Base-by-base conservation (phyloP, 352 stramenopile species). In the Elongisporangium prolatum region DNA sequence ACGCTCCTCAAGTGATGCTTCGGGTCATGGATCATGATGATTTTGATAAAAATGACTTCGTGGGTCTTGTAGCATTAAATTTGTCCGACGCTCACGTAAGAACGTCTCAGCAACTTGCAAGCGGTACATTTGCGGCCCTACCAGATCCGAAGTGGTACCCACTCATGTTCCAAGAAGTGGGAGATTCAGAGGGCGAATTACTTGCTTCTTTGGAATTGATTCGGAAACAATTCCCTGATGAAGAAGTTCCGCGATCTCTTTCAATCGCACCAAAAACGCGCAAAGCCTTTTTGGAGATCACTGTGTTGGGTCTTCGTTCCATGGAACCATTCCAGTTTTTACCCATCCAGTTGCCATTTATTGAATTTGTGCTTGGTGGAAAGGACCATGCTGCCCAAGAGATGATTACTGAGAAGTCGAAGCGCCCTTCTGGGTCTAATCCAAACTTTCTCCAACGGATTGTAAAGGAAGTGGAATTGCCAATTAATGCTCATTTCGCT, bases 401-500 rank as follows among this genome's bases (percentile, higher is more conserved):
- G 57, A 93, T 95, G 80, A 86, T 93, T 50, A 93, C 87, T 7
- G 88, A 96, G 47, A 85, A 79, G 48, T 96, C 86, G 2, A 93
- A 93, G 57, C 75, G 83, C 22, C 89, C 89, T 24, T 83, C 76
- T 0, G 84, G 80, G 21, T 78, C 61, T 20, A 92, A 97, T 53
- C 88, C 91, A 9, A 97, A 97, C 63, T 97, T 93, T 60, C 61
- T 97, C 16, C 81, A 96, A 58, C 86, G 85, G 37, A 96, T 97
- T 50, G 74, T 96, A 34, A 94, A 96, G 54, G 73, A 86, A 54
- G 72, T 97, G 0, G 70, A 91, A 20, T 55, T 97, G n/a, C 91
- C 91, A 0, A 82, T 90, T 20, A 90, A 97, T 55, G 77, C 87
- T 4, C 75, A 95, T 34, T 97, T 96, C 59, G 75, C 91, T 0